Base-by-base conservation (phyloP, 2,329 filamentous ascomycete species). In the Neofusicoccum parvum region DNA sequence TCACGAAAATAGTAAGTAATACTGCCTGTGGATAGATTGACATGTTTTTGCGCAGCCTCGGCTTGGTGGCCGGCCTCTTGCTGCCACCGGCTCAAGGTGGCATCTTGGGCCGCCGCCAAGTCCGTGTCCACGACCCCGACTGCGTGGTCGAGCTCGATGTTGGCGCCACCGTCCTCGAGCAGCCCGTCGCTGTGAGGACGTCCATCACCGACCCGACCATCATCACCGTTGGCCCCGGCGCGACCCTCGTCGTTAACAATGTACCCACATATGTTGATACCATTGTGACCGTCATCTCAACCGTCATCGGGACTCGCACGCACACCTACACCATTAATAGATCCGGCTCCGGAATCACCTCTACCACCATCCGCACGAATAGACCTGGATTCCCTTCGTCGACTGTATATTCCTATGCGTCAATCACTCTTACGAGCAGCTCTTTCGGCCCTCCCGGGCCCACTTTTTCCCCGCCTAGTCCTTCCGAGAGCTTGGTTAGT, bases 31-130 rank as follows among this genome's bases (percentile, higher is more conserved):
- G 43, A 48, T 48, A 60, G 56, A 60, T 60, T 60, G 56, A 48
- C 56, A 60, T 60, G 56, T 27, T 60, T 37, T 60, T 60, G n/a
- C 41, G 43, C 56, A 60, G 56, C 56, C 14, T 60, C 56, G 56
- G 56, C 41, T 43, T 60, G 43, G 56, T 60, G 56, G 56, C 56
- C 32, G 56, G 41, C 27, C 43, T 60, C 41, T 49, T 60, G 56
- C 43, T 60, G 41, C 56, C 56, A 23, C 27, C 41, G n/a, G 56
- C 43, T 14, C 5, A 43, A 32, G 56, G 27, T 37, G 56, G 56
- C 32, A 15, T 60, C 56, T 12, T 60, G 43, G 41, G 41, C 14
- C 56, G 56, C n/a, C 56, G 17, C n/a, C 43, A 23, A 23, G n/a
- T 15, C 23, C 39, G 27, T 11, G 27, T 48, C 27, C 39, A 56